Conservation (phyloP, 441 rosid species). For the Melastoma candidum region DNA sequence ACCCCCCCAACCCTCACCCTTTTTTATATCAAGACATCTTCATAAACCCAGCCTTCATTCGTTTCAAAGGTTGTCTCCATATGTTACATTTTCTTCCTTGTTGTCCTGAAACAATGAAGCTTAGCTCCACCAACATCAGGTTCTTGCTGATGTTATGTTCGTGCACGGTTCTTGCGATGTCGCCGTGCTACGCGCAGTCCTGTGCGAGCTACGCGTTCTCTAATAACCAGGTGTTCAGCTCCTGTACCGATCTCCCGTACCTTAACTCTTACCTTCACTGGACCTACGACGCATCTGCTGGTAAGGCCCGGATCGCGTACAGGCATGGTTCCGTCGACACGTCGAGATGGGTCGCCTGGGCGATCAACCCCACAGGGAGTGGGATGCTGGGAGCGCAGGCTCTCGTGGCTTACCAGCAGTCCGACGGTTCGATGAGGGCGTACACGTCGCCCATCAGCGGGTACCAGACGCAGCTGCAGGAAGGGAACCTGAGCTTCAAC, state of each 20-base stretch:
- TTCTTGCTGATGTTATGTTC: conserved; percentile 21
- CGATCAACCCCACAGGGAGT: conserved; percentile 50
- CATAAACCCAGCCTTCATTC: too few species aligned
- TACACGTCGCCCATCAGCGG: conserved; percentile 49
- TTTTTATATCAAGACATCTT: too few species aligned
- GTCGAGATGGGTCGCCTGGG: conserved; percentile 75
- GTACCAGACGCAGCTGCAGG: conserved; percentile 36
- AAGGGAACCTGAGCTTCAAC: conserved; percentile 47
- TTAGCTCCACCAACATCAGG: too few species aligned
- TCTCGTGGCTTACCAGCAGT: conserved; percentile 50
- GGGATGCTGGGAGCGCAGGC: conserved; percentile 81
- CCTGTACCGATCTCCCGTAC: conserved; percentile 67
- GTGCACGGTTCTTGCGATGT: conserved; percentile 15
- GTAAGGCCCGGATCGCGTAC: conserved; percentile 51
- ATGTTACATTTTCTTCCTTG: too few species aligned
- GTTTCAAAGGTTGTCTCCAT: too few species aligned
- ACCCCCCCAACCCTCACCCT: too few species aligned
- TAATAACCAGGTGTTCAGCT: conserved; percentile 34
- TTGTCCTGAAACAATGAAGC: too few species aligned
- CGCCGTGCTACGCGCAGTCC: conserved; percentile 36
- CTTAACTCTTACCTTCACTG: conserved; percentile 64
- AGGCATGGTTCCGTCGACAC: conserved; percentile 46
- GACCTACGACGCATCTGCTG: conserved; percentile 46
- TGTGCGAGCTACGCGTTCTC: conserved; percentile 54
- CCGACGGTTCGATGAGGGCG: conserved; percentile 41